Base-by-base conservation (phyloP, 805 yeast species). In the Starmerella floricola region DNA sequence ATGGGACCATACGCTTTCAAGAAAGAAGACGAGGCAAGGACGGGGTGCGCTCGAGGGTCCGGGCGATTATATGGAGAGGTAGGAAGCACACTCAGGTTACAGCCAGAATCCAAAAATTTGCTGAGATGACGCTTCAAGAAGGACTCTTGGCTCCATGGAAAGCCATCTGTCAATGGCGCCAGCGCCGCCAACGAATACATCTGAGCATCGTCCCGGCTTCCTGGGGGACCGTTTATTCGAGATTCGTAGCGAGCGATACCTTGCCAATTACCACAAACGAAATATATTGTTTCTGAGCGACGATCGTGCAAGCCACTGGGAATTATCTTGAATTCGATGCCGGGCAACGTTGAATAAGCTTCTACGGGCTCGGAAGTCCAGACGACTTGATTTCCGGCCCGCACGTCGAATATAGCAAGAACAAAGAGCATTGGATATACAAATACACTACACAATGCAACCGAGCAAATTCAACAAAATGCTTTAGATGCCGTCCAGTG, bases 271-370 rank as follows among this genome's bases (percentile, higher is more conserved):
- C 53, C 55, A 12, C 40, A 38, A 28, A 38, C 68, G 58, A 78
- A 78, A 40, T 72, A 70, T 1, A 78, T 64, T 2, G 72, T 69
- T 53, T 79, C 86, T 12, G 52, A 43, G 17, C 58, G 56, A 2
- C 65, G 63, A 12, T 71, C 66, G 53, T 79, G 86, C 2, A 77
- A 62, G 1, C 87, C 85, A 0, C 83, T 75, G 0, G 86, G 86
- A 34, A 79, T 59, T n/a, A 77, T 64, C 49, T 74, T 72, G 59
- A 69, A 78, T 57, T 79, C 86, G 3, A 78, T 54, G 11, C 70
- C 69, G 24, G 64, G 58, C 20, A 73, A 52, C 0, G 64, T 13
- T 3, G 48, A 40, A 10, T 23, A 23, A 17, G 20, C 21, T 19
- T 50, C 41, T 2, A 40, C 51, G 3, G 45, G 48, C 40, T 50